These are phyloP conservation scores for Elsinoe arachidis DNA, from an alignment of 2,329 filamentous ascomycete genomes.

Conservation along the genomic window DNA sequence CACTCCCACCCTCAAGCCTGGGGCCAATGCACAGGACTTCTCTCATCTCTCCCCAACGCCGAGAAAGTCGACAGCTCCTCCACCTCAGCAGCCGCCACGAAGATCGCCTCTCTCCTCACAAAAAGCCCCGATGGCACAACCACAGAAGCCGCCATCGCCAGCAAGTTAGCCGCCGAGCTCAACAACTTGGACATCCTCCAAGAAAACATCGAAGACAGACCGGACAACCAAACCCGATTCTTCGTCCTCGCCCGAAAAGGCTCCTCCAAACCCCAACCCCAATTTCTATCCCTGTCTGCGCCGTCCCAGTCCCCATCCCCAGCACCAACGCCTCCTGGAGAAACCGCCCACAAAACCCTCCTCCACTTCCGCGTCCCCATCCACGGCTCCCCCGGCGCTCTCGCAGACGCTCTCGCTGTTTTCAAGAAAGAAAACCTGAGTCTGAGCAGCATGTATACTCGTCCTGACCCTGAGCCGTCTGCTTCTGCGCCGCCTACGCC, in stretches of 20 bases:
- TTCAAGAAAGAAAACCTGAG: slow-evolving; percentile 69
- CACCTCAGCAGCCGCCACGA: slow-evolving; percentile 75
- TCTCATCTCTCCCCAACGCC: slow-evolving; percentile 61
- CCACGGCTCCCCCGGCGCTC: slow-evolving; percentile 67
- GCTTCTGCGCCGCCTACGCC: too few species aligned
- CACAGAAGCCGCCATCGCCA: slow-evolving; percentile 68
- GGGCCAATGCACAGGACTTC: slow-evolving; percentile 76
- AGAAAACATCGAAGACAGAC: slow-evolving; percentile 60
- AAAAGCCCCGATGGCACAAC: slow-evolving; percentile 38
- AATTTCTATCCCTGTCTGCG: neutral
- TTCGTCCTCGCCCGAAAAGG: slow-evolving; percentile 49
- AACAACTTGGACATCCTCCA: slow-evolving; percentile 63
- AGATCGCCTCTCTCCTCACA: slow-evolving; percentile 44
- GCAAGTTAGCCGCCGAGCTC: slow-evolving; percentile 60
- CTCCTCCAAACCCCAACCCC: too few species aligned
- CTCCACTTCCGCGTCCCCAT: slow-evolving; percentile 70
- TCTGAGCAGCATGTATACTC: slow-evolving; percentile 80
- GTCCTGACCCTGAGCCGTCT: slow-evolving; percentile 63
- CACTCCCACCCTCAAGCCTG: slow-evolving; percentile 96
- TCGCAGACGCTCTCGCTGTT: slow-evolving; percentile 70
- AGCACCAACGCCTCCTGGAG: neutral
- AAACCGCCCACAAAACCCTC: slow-evolving; percentile 33
- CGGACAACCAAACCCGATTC: slow-evolving; percentile 73
- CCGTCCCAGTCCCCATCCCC: too few species aligned
- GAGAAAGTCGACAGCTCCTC: slow-evolving; percentile 77